Conservation (phyloP, 164 flowering plant species). For the Aristolochia fimbriata region DNA sequence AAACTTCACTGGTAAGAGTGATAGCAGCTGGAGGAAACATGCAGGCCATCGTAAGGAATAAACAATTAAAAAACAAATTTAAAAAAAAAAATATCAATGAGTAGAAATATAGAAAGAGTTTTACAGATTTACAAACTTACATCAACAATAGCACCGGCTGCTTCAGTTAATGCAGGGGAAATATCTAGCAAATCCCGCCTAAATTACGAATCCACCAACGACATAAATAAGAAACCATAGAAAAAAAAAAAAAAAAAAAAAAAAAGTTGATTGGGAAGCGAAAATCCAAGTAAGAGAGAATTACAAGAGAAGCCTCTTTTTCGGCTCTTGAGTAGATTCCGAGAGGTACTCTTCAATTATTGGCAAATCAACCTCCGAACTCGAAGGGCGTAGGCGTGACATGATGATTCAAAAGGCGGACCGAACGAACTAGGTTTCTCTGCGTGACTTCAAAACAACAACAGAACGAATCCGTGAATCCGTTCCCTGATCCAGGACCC, state of each 20-base stretch:
- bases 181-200: slow-evolving; percentile 95
- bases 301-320: slow-evolving; percentile 70
- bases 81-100: no score
- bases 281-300: neutral
- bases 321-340: slow-evolving; percentile 37
- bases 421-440: no score
- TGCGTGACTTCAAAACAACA: no score
- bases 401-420: neutral
- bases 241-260: neutral
- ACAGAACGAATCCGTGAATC: no score
- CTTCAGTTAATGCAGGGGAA: slow-evolving; percentile 81
- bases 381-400: neutral
- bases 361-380: slow-evolving; percentile 66
- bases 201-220: neutral
- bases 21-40: no score
- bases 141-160: slow-evolving; percentile 95
- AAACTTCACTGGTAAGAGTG: neutral
- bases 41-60: neutral
- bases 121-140: slow-evolving; percentile 26
- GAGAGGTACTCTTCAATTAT: slow-evolving; percentile 79
- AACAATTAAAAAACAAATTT: neutral
- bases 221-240: neutral
- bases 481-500: no score
- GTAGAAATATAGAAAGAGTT: no score
- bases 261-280: neutral